Evolutionary conservation across 2,329 filamentous ascomycete species (phyloP).

Genomic region (Mycocentrospora acerina): DNA sequence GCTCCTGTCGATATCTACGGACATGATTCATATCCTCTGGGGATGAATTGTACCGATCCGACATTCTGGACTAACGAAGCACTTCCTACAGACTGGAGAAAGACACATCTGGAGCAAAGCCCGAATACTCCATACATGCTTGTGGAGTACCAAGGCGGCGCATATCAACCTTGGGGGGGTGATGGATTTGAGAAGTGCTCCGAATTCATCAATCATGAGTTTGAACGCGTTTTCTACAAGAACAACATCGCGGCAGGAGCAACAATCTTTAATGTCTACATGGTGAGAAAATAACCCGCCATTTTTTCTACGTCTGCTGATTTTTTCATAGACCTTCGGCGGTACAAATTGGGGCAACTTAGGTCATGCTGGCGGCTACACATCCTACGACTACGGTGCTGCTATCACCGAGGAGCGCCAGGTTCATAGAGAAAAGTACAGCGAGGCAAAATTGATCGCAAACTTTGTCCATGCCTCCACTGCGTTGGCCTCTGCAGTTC

Average conservation of each 20-base stretch:
- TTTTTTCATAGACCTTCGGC: conserved; percentile 56
- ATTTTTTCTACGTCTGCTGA: conserved; percentile 2
- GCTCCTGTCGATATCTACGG: conserved; percentile 65
- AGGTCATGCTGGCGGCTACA: conserved; percentile 60
- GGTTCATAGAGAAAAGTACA: conserved; percentile 71
- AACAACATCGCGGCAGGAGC: conserved; percentile 66
- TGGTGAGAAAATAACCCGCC: conserved; percentile 44
- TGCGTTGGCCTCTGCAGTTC: conserved; percentile 59
- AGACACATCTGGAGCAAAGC: conserved; percentile 58
- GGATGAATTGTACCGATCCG: conserved; percentile 61
- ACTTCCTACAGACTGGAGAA: conserved; percentile 57
- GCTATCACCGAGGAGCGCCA: conserved; percentile 68
- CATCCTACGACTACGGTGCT: conserved; percentile 60
- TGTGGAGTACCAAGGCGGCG: conserved; percentile 64
- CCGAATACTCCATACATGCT: conserved; percentile 65
- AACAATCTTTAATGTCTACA: conserved; percentile 70
- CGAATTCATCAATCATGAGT: conserved; percentile 66
- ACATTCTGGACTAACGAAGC: conserved; percentile 57
- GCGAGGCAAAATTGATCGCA: conserved; percentile 71
- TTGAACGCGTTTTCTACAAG: conserved; percentile 75
- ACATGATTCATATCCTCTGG: conserved; percentile 63
- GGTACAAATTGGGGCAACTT: conserved; percentile 83
- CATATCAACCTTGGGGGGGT: conserved; percentile 73
- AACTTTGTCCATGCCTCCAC: conserved; percentile 72
- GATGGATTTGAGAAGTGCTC: conserved; percentile 66